Evolutionary conservation across 2,329 filamentous ascomycete genomes (phyloP).

Genomic region (Simplicillium aogashimaense): DNA sequence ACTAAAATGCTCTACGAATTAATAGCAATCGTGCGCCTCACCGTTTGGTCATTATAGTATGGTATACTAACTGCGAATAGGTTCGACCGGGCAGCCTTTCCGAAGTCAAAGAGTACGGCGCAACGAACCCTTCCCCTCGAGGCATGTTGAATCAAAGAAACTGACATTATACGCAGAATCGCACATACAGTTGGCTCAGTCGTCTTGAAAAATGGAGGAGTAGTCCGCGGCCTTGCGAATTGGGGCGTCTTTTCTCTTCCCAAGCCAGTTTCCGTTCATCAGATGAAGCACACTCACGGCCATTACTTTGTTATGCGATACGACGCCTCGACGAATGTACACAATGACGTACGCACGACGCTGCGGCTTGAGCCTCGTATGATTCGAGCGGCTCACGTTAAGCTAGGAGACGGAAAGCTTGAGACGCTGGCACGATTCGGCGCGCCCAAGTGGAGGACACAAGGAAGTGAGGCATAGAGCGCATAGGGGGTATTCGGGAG

Average conservation of each 20-base stretch:
- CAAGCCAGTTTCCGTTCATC: conserved; percentile 66
- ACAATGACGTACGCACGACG: conserved; percentile 64
- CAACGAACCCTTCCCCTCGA: conserved; percentile 2
- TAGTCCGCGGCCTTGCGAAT: conserved; percentile 86
- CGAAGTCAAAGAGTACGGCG: conserved; percentile 87
- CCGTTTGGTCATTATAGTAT: conserved; percentile 8
- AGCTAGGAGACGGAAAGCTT: conserved; percentile 60
- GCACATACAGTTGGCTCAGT: conserved; percentile 75
- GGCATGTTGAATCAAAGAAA: neutral
- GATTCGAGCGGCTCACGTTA: conserved; percentile 79
- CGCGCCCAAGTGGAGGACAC: conserved; percentile 36
- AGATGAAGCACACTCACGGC: conserved; percentile 72
- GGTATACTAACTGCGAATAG: conserved; percentile 32
- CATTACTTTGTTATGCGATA: conserved; percentile 99
- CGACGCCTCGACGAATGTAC: conserved; percentile 64
- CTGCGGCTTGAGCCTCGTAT: conserved; percentile 81
- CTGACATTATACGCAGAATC: conserved; percentile 48
- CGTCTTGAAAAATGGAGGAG: conserved; percentile 74
- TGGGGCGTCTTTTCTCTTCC: conserved; percentile 91
- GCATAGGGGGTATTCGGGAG: too few relatives aligned
- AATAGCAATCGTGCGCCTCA: conserved; percentile 75
- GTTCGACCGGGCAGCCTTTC: conserved; percentile 81
- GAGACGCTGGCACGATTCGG: conserved; percentile 40
- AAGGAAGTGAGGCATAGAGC: too few relatives aligned
- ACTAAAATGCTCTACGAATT: conserved; percentile 88